These are phyloP conservation scores for Leccinum subgranulosum DNA, from an alignment of 768 basidiomycete genomes.

Conservation along the genomic window DNA sequence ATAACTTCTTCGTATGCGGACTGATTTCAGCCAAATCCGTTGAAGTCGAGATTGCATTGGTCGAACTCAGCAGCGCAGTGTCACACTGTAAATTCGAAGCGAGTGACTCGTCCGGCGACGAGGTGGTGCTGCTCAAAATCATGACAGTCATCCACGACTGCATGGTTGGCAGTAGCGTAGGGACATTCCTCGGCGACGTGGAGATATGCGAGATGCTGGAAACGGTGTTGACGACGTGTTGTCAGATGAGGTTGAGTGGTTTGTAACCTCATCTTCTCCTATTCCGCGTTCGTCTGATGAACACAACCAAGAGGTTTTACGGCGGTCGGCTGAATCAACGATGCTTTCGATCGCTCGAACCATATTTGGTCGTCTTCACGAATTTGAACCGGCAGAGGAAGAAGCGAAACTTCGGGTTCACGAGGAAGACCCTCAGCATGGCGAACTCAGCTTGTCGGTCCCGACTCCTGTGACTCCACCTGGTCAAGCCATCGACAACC, in stretches of 20 bases:
- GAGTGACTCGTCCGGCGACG: slow-evolving; percentile 95
- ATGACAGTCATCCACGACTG: slow-evolving; percentile 86
- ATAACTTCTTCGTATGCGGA: slow-evolving; percentile 81
- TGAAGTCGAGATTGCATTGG: slow-evolving; percentile 62
- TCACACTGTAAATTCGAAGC: slow-evolving; percentile 98
- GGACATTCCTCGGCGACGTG: slow-evolving; percentile 78
- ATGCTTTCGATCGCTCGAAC: slow-evolving; percentile 86
- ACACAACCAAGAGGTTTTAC: slow-evolving; percentile 64
- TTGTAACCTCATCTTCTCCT: slow-evolving; percentile 29
- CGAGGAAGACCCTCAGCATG: slow-evolving; percentile 49
- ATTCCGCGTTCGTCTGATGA: slow-evolving; percentile 13
- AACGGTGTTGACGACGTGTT: slow-evolving; percentile 94
- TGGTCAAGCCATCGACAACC: slow-evolving; percentile 15
- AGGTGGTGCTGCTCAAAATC: slow-evolving; percentile 90
- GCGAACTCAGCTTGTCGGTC: slow-evolving; percentile 63
- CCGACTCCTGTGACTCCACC: slow-evolving; percentile 33
- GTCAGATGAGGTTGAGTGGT: slow-evolving; percentile 97
- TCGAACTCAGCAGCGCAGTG: slow-evolving; percentile 82
- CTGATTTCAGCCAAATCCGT: slow-evolving; percentile 59
- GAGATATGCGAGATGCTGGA: slow-evolving; percentile 99
- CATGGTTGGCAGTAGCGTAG: slow-evolving; percentile 62
- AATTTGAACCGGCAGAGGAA: slow-evolving; percentile 61
- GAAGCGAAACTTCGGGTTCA: slow-evolving; percentile 59
- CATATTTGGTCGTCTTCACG: slow-evolving; percentile 73
- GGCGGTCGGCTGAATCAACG: slow-evolving; percentile 82